Evolutionary conservation across 108 stramenopile species (phyloP), one percentile per base, ranked within the genome.

Genomic region (Nitzschia palea): DNA sequence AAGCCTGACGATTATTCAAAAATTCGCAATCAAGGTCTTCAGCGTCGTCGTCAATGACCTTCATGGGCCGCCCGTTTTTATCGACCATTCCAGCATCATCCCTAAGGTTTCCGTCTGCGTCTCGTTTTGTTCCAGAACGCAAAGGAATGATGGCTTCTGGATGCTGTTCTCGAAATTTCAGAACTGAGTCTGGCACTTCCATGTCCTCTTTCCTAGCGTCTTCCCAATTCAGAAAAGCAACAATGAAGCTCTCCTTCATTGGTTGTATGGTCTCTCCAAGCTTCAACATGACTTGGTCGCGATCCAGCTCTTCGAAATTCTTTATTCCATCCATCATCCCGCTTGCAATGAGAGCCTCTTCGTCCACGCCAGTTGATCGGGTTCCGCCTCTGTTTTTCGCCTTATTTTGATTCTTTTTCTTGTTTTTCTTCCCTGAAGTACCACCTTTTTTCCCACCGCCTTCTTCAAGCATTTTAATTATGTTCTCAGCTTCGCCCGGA

Each of bases 201-300:
- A 83, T 82, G 60, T 89, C 76, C 45, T 91, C 93, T 47, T 82
- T 72, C 63, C 82, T 83, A 32, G 86, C 86, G 23, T 77, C 89
- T 30, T 86, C 79, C 77, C 94, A 96, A 64, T 87, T 90, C 50
- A 98, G 78, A 78, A 90, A 93, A 1, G 96, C 98, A 43, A 98
- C 97, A 65, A 98, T 92, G 68, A 98, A 98, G 82, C 90, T 89
- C 22, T 96, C 95, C 67, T 97, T 98, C 98, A 98, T 98, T 23
- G 95, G 96, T 17, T 84, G 67, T 35, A 98, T 96, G 12, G 95
- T 89, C 60, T 95, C 93, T 0, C 96, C 94, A 32, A 98, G 83
- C 71, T 95, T 94, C 18, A 87, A 78, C 96, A 98, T 97, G 12
- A 97, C 91, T 52, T 89, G 80, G 71, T 98, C 98, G 9, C 93